Evolutionary conservation across 805 yeast genomes (phyloP).

Genomic region (Pichia occidentalis): DNA sequence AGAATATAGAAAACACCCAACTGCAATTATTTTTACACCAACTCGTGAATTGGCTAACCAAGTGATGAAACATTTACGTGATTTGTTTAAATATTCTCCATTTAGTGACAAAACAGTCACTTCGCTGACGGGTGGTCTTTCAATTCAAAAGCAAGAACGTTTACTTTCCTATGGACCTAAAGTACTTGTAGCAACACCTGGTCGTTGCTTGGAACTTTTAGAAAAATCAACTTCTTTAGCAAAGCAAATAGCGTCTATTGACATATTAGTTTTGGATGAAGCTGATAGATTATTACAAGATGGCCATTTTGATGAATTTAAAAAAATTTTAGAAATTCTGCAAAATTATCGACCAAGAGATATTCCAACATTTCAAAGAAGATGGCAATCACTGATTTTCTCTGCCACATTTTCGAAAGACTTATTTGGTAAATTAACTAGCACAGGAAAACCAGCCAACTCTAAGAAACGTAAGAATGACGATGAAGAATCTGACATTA

Average conservation of each 20-base stretch:
- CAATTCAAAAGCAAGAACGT: constrained; percentile 90
- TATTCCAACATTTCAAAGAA: constrained; percentile 15
- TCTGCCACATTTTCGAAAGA: constrained; percentile 89
- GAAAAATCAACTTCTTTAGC: constrained; percentile 50
- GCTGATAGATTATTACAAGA: constrained; percentile 94
- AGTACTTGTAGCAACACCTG: constrained; percentile 90
- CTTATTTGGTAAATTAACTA: constrained; percentile 67
- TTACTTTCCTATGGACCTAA: constrained; percentile 67
- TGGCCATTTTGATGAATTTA: constrained; percentile 93
- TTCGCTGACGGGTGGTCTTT: constrained; percentile 88
- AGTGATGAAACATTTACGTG: constrained; percentile 72
- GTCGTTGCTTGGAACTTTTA: constrained; percentile 77
- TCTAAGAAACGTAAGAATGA: constrained; percentile 23
- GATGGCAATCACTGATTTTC: constrained; percentile 82
- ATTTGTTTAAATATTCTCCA: constrained; percentile 46
- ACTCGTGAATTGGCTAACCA: constrained; percentile 96
- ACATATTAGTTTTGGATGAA: constrained; percentile 73
- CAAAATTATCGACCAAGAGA: constrained; percentile 41
- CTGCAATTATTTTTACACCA: constrained; percentile 84
- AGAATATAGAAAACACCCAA: constrained; percentile 36
- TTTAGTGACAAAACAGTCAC: constrained; percentile 46
- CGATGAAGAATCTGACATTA: constrained; percentile 32
- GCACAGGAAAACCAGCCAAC: constrained; percentile 29
- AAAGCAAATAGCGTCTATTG: constrained; percentile 38
- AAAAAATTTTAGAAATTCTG: constrained; percentile 65